Evolutionary conservation across 371 early-diverging fungal genomes (phyloP).

Genomic region (Mucor racemosus): DNA sequence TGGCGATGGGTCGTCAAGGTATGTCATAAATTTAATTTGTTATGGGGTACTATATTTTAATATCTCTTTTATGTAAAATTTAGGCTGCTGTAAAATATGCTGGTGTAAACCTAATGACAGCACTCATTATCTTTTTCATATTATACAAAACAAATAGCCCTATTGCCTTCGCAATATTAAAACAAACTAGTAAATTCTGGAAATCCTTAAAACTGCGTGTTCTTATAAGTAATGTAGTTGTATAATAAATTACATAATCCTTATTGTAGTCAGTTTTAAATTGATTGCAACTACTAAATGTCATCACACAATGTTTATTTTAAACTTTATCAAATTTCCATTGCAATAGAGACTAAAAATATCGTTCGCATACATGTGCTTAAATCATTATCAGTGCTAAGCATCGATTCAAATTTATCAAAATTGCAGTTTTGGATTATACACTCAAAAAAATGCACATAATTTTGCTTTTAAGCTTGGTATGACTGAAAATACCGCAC

Average conservation of each 20-base stretch:
- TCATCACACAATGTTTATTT: no score
- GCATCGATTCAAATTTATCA: no score
- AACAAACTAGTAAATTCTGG: conserved; percentile 29
- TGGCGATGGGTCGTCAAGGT: conserved; percentile 51
- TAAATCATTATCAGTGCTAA: no score
- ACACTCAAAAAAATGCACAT: no score
- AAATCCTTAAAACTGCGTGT: conserved; percentile 20
- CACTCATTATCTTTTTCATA: conserved; percentile 34
- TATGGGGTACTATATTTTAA: not conserved
- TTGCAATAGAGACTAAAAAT: no score
- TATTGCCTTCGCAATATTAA: conserved; percentile 39
- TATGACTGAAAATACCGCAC: no score
- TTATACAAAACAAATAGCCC: conserved; percentile 44
- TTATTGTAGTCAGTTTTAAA: no score
- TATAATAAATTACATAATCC: not conserved
- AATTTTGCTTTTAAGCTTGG: not conserved
- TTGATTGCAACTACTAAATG: no score
- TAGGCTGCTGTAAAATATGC: conserved; percentile 51
- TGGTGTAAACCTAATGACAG: conserved; percentile 42
- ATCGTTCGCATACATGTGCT: no score
- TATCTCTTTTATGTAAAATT: no score
- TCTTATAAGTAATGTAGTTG: conserved; percentile 16
- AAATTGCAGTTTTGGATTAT: no score
- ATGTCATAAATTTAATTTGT: not conserved
- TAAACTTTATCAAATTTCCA: no score